Evolutionary conservation across 2,329 filamentous ascomycete species (phyloP), one percentile per base, ranked within the genome.

Genomic region (Coniochaeta sp.): DNA sequence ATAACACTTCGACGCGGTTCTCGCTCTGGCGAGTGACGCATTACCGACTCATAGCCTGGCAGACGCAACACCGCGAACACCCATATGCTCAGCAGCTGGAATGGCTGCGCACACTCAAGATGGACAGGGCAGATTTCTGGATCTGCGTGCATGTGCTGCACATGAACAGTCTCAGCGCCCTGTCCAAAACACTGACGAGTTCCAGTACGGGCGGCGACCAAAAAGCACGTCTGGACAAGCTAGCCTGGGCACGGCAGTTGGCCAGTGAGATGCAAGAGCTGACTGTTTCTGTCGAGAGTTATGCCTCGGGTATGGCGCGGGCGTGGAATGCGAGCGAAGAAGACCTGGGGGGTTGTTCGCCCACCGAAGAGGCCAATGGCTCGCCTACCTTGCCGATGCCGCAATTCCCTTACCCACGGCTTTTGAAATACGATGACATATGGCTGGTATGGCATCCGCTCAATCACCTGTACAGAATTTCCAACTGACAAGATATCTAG

Each of bases 141-240:
- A 49, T 49, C 9, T 49, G 28, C 18, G 24, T 6, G 3, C 20
- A 49, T 35, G 28, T 49, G 12, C 31, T 49, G 28, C 48, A 49
- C n/a, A 49, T 49, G 48, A 49, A 49, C 22, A 26, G 35, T 20
- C 48, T 49, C 22, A 49, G 27, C 20, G 48, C 48, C 5, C n/a
- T 16, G 12, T 18, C 31, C n/a, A 49, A 49, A n/a, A 49, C 20
- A 4, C 48, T 49, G 27, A 49, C 40, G 4, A 4, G 9, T 12
- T 20, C 40, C 13, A 27, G 40, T 20, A 26, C n/a, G n/a, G n/a
- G 13, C 20, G 20, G 26, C 14, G 13, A 27, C 22, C 5, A 16
- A 20, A 6, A 7, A 20, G 20, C 8, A 20, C 20, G 20, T 16
- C 20, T 4, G 20, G 26, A 24, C 6, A 45, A 45, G 40, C 40